phyloP scores from a whole-genome alignment of 139 green algal genomes.

The Tetraselmis striata region DNA sequence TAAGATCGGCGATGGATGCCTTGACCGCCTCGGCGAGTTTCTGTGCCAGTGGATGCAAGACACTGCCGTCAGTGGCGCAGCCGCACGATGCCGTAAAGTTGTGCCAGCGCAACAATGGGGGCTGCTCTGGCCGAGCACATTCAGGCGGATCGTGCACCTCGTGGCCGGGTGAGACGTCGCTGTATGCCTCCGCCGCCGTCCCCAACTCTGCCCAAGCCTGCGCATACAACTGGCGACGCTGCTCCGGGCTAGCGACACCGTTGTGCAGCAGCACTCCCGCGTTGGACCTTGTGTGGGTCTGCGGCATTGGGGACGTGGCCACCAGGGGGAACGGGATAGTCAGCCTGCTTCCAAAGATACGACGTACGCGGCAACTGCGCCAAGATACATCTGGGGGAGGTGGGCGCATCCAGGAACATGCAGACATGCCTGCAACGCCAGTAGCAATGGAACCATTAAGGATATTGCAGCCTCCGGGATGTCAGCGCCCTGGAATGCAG shows the following conservation, averaged over 20 bases:
- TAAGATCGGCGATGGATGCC: background rate
- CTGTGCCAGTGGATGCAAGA: background rate
- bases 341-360: too few relatives aligned
- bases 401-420: too few relatives aligned
- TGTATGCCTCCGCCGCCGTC: background rate
- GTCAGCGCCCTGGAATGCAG: background rate
- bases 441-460: background rate
- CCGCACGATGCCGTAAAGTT: background rate
- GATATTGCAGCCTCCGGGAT: background rate
- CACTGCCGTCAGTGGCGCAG: background rate
- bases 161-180: background rate
- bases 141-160: background rate
- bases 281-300: background rate
- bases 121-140: too few relatives aligned
- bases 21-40: background rate
- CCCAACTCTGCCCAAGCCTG: background rate
- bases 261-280: background rate
- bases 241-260: background rate
- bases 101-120: too few relatives aligned
- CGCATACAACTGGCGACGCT: background rate
- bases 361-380: too few relatives aligned
- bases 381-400: background rate
- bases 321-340: too few relatives aligned
- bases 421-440: background rate
- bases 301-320: too few relatives aligned